phyloP scores from a whole-genome alignment of 2,329 filamentous ascomycete species.

The Hyphodiscus sp. region DNA sequence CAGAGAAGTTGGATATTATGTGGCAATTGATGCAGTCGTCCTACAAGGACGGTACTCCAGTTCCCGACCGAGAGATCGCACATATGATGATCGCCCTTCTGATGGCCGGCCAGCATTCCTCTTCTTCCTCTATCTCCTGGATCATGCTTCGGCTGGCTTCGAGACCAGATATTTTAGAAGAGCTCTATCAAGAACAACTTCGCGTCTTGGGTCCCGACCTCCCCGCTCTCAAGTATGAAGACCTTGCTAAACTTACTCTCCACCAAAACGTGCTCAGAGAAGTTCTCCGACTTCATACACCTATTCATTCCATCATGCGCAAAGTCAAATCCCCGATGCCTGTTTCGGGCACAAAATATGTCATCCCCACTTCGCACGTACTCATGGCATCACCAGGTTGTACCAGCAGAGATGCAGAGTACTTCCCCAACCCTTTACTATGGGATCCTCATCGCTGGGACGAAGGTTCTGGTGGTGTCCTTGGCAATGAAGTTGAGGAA shows the following conservation, averaged over 20 bases:
- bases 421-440: constrained; percentile 73
- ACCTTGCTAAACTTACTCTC: constrained; percentile 70
- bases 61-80: constrained; percentile 81
- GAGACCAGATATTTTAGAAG: constrained; percentile 70
- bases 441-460: constrained; percentile 96
- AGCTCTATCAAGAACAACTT: constrained; percentile 78
- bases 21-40: constrained; percentile 80
- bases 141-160: constrained; percentile 76
- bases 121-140: constrained; percentile 78
- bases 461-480: constrained; percentile 51
- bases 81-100: constrained; percentile 93
- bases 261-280: constrained; percentile 85
- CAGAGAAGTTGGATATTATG: constrained; percentile 69
- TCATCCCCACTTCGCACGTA: constrained; percentile 72
- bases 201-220: constrained; percentile 66
- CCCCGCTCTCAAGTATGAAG: constrained; percentile 69
- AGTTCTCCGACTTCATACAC: constrained; percentile 82
- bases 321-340: constrained; percentile 85
- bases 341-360: constrained; percentile 74
- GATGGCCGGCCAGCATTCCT: constrained; percentile 89
- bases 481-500: constrained; percentile 48
- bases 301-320: constrained; percentile 92
- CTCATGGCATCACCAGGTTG: constrained; percentile 83
- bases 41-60: constrained; percentile 73
- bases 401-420: constrained; percentile 61